Base-by-base conservation (phyloP, 2,329 filamentous ascomycete genomes). In the Claviceps sorghi region DNA sequence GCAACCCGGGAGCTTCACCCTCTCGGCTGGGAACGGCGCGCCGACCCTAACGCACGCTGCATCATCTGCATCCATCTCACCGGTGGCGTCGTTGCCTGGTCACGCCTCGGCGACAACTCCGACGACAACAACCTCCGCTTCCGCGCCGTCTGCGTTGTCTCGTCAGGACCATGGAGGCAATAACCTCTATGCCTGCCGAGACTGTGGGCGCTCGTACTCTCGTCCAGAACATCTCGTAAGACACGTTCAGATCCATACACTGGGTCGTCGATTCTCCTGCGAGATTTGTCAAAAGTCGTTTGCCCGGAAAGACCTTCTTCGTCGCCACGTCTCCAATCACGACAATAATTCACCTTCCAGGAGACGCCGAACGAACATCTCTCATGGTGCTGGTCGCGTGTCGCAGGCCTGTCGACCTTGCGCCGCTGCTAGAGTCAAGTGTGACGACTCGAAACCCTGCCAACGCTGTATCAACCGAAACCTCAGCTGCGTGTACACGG, bases 401-500 rank as follows among this genome's bases (percentile, higher is more conserved):
- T 73, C 71, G 10, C 74, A 77, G 56, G 76, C 76, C 15, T 79
- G 76, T 56, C 69, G 70, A 26, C 64, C 72, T 10, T 79, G 76
- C 56, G 75, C 76, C 3, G 61, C 69, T 19, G 75, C 76, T 11
- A 67, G 76, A 21, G 73, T 79, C 45, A 78, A 78, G 57, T 79
- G 76, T 55, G 74, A 77, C 55, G 76, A 79, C 53, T 60, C 66
- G 22, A 78, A 79, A 61, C 76, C 76, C 34, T 79, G 76, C 58
- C 69, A 70, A 19, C 69, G 75, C 32, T 78, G 76, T 56, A 65
- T 70, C 49, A 71, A 65, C 51, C 69, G 75, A 30, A 71, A 72
- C 44, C 56, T 78, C 50, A 61, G 58, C 15, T 79, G 76, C 62
- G 70, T 66, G 29, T 63, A 63, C 17, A 59, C 64, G 11, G 67